Percentiles rank a stretch among this genome's conserved stretches.
Conservation (phyloP, 1,284 basidiomycete species). For the Sphaerobolus stellatus region DNA sequence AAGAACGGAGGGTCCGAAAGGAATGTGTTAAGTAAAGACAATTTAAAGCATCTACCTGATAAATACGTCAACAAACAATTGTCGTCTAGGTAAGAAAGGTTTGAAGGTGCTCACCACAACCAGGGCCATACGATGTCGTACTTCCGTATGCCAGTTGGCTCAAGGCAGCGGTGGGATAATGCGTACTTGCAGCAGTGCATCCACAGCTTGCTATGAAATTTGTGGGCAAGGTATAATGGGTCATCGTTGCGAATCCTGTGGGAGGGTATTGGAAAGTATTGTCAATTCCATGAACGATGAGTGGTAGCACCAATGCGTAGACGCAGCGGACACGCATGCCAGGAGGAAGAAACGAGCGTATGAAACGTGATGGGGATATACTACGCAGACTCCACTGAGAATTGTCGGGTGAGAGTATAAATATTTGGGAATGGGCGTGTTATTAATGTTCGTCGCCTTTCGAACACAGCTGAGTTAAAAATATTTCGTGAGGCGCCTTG, state of each 20-base stretch:
- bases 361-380: too few relatives aligned
- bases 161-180: slow-evolving; percentile 74
- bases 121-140: slow-evolving; percentile 67
- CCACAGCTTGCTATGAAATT: slow-evolving; percentile 61
- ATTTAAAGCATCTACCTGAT: slow-evolving; percentile 63
- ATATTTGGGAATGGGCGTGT: too few relatives aligned
- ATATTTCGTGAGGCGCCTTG: too few relatives aligned
- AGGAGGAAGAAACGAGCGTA: too few relatives aligned
- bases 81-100: not conserved
- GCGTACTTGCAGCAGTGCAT: slow-evolving; percentile 65
- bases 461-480: too few relatives aligned
- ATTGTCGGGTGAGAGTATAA: too few relatives aligned
- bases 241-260: slow-evolving; percentile 50
- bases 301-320: too few relatives aligned
- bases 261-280: slow-evolving; percentile 8
- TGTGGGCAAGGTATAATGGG: slow-evolving; percentile 59
- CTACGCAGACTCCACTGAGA: too few relatives aligned
- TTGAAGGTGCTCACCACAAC: slow-evolving; percentile 43
- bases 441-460: too few relatives aligned
- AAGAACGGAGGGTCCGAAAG: slow-evolving; percentile 66
- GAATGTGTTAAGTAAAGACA: slow-evolving; percentile 70
- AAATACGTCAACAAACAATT: slow-evolving; percentile 1
- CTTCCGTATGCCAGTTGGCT: slow-evolving; percentile 76
- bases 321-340: too few relatives aligned
- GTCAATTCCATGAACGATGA: not conserved